A percentile compares a stretch with the other conserved stretches of the same genome.
Evolutionary conservation across 2,329 filamentous ascomycete genomes (phyloP).

Genomic region (Onygena corvina): DNA sequence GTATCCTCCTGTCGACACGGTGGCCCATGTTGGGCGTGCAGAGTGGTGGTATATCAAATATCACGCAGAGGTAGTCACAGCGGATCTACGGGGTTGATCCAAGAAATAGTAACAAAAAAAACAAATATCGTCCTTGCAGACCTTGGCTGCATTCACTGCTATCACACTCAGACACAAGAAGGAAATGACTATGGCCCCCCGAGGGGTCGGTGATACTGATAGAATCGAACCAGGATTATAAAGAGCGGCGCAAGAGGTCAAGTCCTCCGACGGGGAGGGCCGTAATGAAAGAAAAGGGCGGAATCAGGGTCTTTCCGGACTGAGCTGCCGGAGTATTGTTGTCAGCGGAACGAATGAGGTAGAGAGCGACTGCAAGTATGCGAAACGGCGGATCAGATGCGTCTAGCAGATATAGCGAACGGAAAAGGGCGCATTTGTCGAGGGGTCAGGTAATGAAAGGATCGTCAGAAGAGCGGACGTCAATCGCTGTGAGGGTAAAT

Average conservation of each 20-base stretch:
- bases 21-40: background rate
- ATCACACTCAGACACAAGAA: background rate
- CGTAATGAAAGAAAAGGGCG: background rate
- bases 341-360: background rate
- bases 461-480: conserved; percentile 8
- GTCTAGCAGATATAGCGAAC: conserved; percentile 5
- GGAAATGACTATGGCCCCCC: background rate
- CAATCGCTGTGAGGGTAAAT: conserved; percentile 6
- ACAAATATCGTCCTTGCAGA: background rate
- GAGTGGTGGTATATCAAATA: background rate
- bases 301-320: background rate
- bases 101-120: conserved; percentile 1
- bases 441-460: conserved; percentile 1
- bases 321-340: background rate
- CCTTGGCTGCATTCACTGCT: conserved; percentile 5
- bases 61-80: background rate
- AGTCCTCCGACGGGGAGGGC: background rate
- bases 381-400: background rate
- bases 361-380: background rate
- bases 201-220: background rate
- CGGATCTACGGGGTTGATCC: background rate
- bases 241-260: background rate
- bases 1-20: background rate
- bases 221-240: background rate
- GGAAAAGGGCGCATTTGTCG: background rate